Percentiles rank a stretch among this genome's conserved stretches.
phyloP scores from a whole-genome alignment of 2,329 filamentous ascomycete genomes.

The Calonectria pseudoreteaudii region DNA sequence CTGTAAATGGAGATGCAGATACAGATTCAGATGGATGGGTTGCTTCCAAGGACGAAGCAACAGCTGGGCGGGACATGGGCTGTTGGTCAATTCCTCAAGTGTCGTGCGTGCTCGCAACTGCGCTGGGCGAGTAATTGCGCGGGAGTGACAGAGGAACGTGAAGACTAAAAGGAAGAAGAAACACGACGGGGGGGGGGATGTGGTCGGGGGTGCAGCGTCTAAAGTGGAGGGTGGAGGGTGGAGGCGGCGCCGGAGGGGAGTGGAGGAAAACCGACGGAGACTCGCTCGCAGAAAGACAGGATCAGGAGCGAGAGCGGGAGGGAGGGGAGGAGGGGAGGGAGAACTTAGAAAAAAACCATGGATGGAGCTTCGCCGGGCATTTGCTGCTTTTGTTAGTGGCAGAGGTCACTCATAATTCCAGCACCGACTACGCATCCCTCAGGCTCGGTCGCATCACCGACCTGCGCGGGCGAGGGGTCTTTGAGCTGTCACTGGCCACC shows the following conservation, averaged over 20 bases:
- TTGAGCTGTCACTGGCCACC: slow-evolving; percentile 18
- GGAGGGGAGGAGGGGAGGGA: background rate
- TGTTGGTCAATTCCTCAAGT: background rate
- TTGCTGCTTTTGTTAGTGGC: slow-evolving; percentile 15
- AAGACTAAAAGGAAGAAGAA: slow-evolving; percentile 17
- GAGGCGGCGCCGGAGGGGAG: slow-evolving; percentile 19
- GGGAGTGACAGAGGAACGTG: slow-evolving; percentile 9
- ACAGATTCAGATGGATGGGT: background rate
- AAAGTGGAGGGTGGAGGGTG: slow-evolving; percentile 16
- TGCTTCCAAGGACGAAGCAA: background rate
- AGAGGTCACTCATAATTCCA: slow-evolving; percentile 1
- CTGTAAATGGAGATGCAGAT: background rate
- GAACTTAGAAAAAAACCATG: background rate
- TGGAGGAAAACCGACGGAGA: background rate
- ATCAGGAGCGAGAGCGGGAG: background rate
- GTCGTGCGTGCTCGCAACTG: background rate
- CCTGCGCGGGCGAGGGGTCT: slow-evolving; percentile 9
- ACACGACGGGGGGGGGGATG: slow-evolving; percentile 11
- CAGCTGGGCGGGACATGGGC: background rate
- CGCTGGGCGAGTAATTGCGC: background rate
- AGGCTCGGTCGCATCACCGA: background rate
- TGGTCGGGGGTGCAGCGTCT: slow-evolving; percentile 6
- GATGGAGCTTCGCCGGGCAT: background rate
- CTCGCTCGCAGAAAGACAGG: background rate
- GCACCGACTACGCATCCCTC: background rate